phyloP scores from a whole-genome alignment of 805 yeast species.

The Wickerhamiella dianesei region DNA sequence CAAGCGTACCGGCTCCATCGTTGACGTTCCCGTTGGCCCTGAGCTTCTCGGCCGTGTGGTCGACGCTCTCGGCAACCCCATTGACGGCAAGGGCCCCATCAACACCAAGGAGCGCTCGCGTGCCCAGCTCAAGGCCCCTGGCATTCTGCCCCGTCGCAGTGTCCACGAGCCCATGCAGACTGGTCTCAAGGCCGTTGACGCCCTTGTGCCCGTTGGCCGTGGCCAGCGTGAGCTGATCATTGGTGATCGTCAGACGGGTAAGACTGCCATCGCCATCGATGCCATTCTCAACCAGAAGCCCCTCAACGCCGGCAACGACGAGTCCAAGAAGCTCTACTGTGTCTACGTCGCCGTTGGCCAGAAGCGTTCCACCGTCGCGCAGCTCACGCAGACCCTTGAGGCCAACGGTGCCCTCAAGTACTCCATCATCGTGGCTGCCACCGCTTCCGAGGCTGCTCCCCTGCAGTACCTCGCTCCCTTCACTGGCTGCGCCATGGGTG shows the following conservation, averaged over 20 bases:
- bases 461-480: slow-evolving; percentile 99
- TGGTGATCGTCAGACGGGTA: slow-evolving; percentile 99
- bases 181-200: slow-evolving; percentile 97
- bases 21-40: slow-evolving; percentile 98
- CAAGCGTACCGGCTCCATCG: slow-evolving; percentile 99
- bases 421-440: slow-evolving; percentile 96
- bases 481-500: slow-evolving; percentile 99
- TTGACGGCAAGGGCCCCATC: slow-evolving; percentile 99
- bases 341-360: slow-evolving; percentile 99
- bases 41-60: slow-evolving; percentile 97
- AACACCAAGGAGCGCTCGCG: slow-evolving; percentile 70
- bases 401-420: slow-evolving; percentile 96
- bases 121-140: slow-evolving; percentile 99
- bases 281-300: slow-evolving; percentile 98
- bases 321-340: slow-evolving; percentile 97
- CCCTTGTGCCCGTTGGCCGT: slow-evolving; percentile 99
- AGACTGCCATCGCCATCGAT: slow-evolving; percentile 98
- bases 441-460: slow-evolving; percentile 99
- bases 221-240: slow-evolving; percentile 99
- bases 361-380: slow-evolving; percentile 99
- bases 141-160: slow-evolving; percentile 98
- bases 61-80: slow-evolving; percentile 98
- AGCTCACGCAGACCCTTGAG: slow-evolving; percentile 97
- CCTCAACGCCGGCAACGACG: slow-evolving; percentile 92
- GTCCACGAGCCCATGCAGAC: slow-evolving; percentile 99